These are phyloP conservation scores for Dryadomyces sulphureus DNA, from an alignment of 2,329 filamentous ascomycete genomes.

Conservation along the genomic window DNA sequence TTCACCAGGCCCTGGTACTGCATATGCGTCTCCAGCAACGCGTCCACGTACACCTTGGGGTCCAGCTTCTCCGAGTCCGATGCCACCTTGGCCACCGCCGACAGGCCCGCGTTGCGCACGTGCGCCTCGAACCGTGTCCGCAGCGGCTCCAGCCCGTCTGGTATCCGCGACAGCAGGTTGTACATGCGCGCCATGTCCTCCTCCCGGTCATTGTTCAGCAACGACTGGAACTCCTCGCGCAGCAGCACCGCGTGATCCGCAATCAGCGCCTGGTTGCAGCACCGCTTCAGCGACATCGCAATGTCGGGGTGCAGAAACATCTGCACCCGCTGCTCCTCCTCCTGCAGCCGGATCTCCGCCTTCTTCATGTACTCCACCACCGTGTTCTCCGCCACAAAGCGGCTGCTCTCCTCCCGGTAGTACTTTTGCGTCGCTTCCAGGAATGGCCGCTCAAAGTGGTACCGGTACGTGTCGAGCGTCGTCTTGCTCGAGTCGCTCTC, in stretches of 20 bases:
- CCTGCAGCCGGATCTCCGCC: slow-evolving; percentile 73
- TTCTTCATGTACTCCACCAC: slow-evolving; percentile 99
- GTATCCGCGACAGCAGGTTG: slow-evolving; percentile 73
- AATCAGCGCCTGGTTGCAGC: slow-evolving; percentile 80
- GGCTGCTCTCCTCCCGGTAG: slow-evolving; percentile 83
- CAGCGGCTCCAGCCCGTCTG: slow-evolving; percentile 80
- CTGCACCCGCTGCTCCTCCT: slow-evolving; percentile 87
- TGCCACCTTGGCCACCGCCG: slow-evolving; percentile 82
- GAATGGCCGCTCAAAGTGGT: slow-evolving; percentile 87
- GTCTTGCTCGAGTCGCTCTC: slow-evolving; percentile 87
- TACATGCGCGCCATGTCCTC: slow-evolving; percentile 98
- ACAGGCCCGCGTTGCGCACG: slow-evolving; percentile 75
- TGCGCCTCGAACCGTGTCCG: slow-evolving; percentile 81
- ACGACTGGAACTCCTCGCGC: slow-evolving; percentile 85
- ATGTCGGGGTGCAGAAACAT: slow-evolving; percentile 91
- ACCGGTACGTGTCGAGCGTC: slow-evolving; percentile 86
- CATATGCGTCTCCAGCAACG: slow-evolving; percentile 83
- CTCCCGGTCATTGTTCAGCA: slow-evolving; percentile 86
- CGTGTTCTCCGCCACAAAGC: slow-evolving; percentile 91
- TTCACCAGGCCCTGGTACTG: slow-evolving; percentile 88
- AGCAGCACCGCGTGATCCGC: slow-evolving; percentile 75
- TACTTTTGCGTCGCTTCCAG: slow-evolving; percentile 70
- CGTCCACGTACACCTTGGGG: slow-evolving; percentile 92
- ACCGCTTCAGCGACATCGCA: slow-evolving; percentile 65
- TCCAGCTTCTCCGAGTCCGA: slow-evolving; percentile 80